Evolutionary conservation across 73 alveolate genomes (phyloP).

Genomic region (Paramecium primaurelia): DNA sequence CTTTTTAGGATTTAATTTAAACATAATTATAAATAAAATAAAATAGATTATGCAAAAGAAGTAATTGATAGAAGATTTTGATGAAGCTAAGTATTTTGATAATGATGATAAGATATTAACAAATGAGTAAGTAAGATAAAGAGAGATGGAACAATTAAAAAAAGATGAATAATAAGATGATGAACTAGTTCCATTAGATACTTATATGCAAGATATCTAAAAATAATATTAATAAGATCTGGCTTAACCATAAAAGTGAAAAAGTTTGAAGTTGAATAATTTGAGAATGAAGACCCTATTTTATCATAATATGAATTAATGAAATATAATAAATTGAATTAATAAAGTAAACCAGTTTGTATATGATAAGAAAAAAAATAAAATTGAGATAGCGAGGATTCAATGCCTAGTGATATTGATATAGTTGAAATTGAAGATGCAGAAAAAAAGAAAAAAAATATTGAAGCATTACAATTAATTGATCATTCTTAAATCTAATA

Average conservation of each 20-base stretch:
- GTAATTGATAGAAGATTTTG: conserved; percentile 12
- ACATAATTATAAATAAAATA: neutral
- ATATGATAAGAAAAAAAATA: neutral
- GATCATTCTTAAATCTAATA: conserved; percentile 85
- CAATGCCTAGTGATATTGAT: conserved; percentile 50
- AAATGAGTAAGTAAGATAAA: neutral
- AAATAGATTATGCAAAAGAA: neutral
- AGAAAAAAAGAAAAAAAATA: conserved; percentile 58
- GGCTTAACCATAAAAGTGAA: neutral
- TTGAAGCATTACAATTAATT: conserved; percentile 59
- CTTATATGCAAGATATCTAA: conserved; percentile 31
- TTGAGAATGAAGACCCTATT: conserved; percentile 57
- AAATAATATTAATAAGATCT: conserved; percentile 41
- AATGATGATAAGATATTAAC: neutral
- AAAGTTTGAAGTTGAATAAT: conserved; percentile 39
- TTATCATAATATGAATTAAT: conserved; percentile 36
- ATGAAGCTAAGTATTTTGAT: conserved; percentile 47
- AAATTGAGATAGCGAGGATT: neutral
- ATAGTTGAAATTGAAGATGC: conserved; percentile 30
- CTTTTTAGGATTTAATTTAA: conserved; percentile 43
- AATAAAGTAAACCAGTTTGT: neutral
- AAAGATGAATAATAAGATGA: conserved; percentile 11
- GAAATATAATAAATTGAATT: neutral
- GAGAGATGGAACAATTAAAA: neutral
- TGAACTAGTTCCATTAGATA: conserved; percentile 41